Conservation (phyloP, 2,329 filamentous ascomycete species). For the Botryotinia calthae region DNA sequence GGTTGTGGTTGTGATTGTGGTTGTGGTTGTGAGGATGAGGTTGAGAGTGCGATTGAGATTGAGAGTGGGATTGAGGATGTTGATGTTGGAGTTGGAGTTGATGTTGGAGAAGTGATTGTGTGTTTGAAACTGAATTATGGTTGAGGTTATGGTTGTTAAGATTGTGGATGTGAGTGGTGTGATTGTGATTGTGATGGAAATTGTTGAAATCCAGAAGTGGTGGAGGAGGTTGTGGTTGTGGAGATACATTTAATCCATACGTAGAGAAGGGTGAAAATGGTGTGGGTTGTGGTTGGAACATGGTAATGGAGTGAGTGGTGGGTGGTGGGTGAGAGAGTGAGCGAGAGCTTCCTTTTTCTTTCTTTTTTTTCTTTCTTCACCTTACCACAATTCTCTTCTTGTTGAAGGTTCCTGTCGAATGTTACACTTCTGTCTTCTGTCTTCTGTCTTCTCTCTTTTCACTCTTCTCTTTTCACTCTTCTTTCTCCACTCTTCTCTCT, state of each 20-base stretch:
- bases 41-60: background rate
- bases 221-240: conserved; percentile 18
- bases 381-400: too few species aligned
- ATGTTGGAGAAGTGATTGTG: background rate
- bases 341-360: conserved; percentile 2
- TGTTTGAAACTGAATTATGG: background rate
- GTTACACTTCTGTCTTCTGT: background rate
- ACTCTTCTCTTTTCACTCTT: background rate
- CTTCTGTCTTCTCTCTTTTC: background rate
- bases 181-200: background rate
- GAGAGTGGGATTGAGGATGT: background rate
- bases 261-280: conserved; percentile 33
- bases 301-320: conserved; percentile 12
- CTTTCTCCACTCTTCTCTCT: background rate
- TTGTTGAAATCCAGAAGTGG: conserved; percentile 18
- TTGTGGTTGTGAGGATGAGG: background rate
- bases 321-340: background rate
- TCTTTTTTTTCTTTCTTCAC: background rate
- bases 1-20: background rate
- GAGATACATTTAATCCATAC: conserved; percentile 27
- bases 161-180: background rate
- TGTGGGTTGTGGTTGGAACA: conserved; percentile 39
- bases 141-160: too few species aligned
- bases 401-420: too few species aligned
- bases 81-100: background rate